Conservation (phyloP, 192 early-diverging fungal species). For the Gonapodya prolifera region DNA sequence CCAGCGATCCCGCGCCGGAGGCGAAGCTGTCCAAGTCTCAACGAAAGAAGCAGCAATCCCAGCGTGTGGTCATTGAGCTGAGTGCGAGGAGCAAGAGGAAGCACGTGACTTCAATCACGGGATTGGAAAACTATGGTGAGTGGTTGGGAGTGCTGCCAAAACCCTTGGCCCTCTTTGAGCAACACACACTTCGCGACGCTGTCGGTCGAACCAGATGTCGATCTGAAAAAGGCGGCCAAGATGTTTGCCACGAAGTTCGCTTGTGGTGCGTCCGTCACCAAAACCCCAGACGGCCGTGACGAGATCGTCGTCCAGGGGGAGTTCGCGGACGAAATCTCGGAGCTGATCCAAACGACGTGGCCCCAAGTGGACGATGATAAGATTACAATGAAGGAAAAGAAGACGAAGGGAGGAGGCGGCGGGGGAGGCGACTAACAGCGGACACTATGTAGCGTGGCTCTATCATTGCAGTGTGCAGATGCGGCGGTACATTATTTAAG, state of each 20-base stretch:
- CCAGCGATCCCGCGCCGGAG: not conserved
- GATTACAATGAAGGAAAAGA: too few relatives aligned
- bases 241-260: conserved; percentile 92
- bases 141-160: too few relatives aligned
- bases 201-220: conserved; percentile 47
- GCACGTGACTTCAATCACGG: conserved; percentile 70
- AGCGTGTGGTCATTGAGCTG: conserved; percentile 69
- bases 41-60: too few relatives aligned
- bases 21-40: not conserved
- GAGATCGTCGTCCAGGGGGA: conserved; percentile 98
- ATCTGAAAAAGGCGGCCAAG: conserved; percentile 95
- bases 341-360: too few relatives aligned
- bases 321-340: conserved; percentile 78
- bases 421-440: too few relatives aligned
- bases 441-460: too few relatives aligned
- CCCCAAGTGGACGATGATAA: too few relatives aligned
- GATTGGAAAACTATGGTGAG: conserved; percentile 80
- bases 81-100: conserved; percentile 89
- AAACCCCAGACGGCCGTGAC: conserved; percentile 81
- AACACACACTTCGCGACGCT: too few relatives aligned
- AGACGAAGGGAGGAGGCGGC: too few relatives aligned
- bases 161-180: too few relatives aligned
- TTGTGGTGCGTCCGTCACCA: conserved; percentile 83
- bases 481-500: too few relatives aligned
- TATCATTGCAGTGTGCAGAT: too few relatives aligned